phyloP scores from a whole-genome alignment of 176 grass and related monocot genomes.

The Luzula sylvatica region DNA sequence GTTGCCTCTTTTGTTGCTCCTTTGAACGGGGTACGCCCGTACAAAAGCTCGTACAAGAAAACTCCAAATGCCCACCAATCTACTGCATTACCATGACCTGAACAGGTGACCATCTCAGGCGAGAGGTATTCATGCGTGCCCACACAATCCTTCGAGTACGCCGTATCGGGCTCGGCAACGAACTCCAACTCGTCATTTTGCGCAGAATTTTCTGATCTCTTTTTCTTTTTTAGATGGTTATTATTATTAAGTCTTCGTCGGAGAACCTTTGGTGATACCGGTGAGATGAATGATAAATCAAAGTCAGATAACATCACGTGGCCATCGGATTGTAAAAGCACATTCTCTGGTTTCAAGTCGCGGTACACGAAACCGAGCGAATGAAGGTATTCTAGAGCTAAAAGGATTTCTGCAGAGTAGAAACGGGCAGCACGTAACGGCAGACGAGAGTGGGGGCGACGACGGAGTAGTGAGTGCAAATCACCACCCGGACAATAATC shows the following conservation, averaged over 20 bases:
- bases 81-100: slow-evolving; percentile 73
- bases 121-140: slow-evolving; percentile 94
- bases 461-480: slow-evolving; percentile 62
- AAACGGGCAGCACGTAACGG: slow-evolving; percentile 56
- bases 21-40: slow-evolving; percentile 87
- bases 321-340: slow-evolving; percentile 61
- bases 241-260: slow-evolving; percentile 28
- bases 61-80: slow-evolving; percentile 98
- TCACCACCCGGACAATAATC: slow-evolving; percentile 83
- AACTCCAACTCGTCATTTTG: slow-evolving; percentile 54
- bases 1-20: slow-evolving; percentile 69
- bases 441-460: slow-evolving; percentile 41
- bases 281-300: slow-evolving; percentile 61
- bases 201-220: slow-evolving; percentile 22
- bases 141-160: slow-evolving; percentile 70
- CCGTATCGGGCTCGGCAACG: slow-evolving; percentile 63
- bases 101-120: slow-evolving; percentile 64
- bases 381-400: slow-evolving; percentile 92
- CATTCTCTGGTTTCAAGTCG: slow-evolving; percentile 95
- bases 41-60: slow-evolving; percentile 85
- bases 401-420: slow-evolving; percentile 72
- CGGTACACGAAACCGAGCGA: slow-evolving; percentile 88
- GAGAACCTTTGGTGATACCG: slow-evolving; percentile 50
- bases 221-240: slow-evolving; percentile 8
- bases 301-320: slow-evolving; percentile 92